Evolutionary conservation across 306 rosid genomes (phyloP), one percentile per base, ranked within the genome.

Genomic region (Lablab purpureus): DNA sequence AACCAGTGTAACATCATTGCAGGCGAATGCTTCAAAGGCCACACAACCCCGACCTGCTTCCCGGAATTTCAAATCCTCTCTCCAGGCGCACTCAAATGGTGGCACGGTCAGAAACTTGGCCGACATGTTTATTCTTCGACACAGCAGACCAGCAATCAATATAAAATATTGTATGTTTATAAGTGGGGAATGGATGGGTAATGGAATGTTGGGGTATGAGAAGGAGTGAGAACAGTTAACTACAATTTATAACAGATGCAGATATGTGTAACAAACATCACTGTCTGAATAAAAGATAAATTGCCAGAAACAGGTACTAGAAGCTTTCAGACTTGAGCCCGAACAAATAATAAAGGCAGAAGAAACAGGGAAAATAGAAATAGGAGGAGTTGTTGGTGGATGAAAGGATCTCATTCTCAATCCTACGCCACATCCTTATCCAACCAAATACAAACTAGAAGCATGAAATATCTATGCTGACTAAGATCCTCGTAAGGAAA

Each of bases 31-130:
- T 81, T 92, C 99, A 34, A 94, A 94, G 27, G 91, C 90, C 78
- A 94, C 97, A 40, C 99, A 94, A 4, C 99, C 99, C 19, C 99
- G 75, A 2, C 99, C 99, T 0, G 97, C 90, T 90, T 94, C 97
- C 43, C 90, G 75, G 84, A 94, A 94, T 49, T 87, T 90, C 83
- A 92, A 87, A 78, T 91, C 99, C 81, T 87, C 89, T 15, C 86
- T 84, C 99, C 99, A 94, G 21, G 92, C 92, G 47, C 99, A 94
- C 95, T 92, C 95, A 5, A 94, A 92, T 8, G 97, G 99, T 14
- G 99, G 91, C 81, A 94, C 99, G 0, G 93, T 92, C 13, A 94
- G 85, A 71, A 87, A 84, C 36, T 88, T 91, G 66, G 90, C 94
- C 85, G 86, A 80, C 86, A 51, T 74, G 73, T 59, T 76, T 22